Base-by-base conservation (phyloP, 2,329 filamentous ascomycete genomes). In the Emergomyces africanus region DNA sequence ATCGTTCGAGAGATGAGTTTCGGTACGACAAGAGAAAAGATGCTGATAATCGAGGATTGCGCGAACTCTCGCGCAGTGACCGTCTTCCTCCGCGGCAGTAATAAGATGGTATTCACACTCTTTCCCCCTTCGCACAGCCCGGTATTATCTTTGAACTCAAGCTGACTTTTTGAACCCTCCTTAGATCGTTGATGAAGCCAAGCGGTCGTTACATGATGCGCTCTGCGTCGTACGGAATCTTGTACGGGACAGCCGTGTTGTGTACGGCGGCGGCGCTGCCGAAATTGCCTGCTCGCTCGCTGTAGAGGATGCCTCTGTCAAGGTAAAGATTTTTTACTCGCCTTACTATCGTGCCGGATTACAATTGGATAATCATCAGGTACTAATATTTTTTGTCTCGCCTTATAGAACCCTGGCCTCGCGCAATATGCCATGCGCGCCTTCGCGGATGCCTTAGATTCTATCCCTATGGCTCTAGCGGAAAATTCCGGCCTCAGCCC, bases 391-490 rank as follows among this genome's bases (percentile, higher is more conserved):
- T 57, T 51, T 37, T 14, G 39, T 58, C 39, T 54, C 53, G 48
- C 57, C 6, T 37, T 60, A 58, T 71, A 84, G 85, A 96, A 90
- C 57, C 89, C 91, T 28, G 94, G 94, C n/a, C 83, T 99, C 44
- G 92, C 96, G 77, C 94, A 99, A 77, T 99, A 99, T 75, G 91
- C 92, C 65, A 99, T 99, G 92, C 89, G 94, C 62, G 94, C 94
- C 28, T 99, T 99, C 71, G 84, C 94, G 62, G 92, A 97, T 74
- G 95, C 94, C 5, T 83, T 99, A 41, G 94, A 99, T 74, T 82
- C 89, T 1, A 82, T 99, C 1, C 94, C 94, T 39, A 94, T 99
- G 90, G 90, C 94, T 1, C 81, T 99, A 61, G 91, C 94, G 10
- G 92, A 99, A 81, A 99, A 99, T 81, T 95, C 89, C 66, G 94